These are phyloP conservation scores for Exutisphaerella laricina DNA, from an alignment of 2,329 filamentous ascomycete genomes.

Conservation along the genomic window DNA sequence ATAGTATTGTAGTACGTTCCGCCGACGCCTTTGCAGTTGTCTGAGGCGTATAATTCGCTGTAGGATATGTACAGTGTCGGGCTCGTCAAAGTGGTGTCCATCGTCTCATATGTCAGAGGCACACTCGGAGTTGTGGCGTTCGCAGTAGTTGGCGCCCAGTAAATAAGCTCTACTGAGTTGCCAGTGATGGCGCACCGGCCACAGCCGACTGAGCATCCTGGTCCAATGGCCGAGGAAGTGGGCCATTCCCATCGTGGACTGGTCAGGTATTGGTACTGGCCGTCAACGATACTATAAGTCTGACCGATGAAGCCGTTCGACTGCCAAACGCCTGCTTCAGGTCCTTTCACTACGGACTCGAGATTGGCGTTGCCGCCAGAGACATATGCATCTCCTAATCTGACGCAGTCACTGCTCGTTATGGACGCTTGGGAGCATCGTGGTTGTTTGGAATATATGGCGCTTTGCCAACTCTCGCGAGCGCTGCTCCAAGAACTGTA, in stretches of 20 bases:
- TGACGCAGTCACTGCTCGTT: no score
- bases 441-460: no score
- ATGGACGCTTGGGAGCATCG: no score
- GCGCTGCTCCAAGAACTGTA: no score
- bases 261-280: no score
- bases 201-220: constrained; percentile 18
- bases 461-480: no score
- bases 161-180: constrained; percentile 18
- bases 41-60: constrained; percentile 17
- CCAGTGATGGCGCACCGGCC: constrained; percentile 21
- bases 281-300: no score
- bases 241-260: constrained; percentile 17
- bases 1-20: constrained; percentile 14
- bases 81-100: constrained; percentile 21
- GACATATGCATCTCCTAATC: no score
- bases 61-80: constrained; percentile 25
- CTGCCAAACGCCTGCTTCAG: no score
- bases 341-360: no score
- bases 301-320: no score
- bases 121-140: constrained; percentile 4
- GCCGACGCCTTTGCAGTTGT: constrained; percentile 18
- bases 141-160: constrained; percentile 13
- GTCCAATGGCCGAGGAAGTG: constrained; percentile 11
- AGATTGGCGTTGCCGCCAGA: no score
- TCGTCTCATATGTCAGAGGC: constrained; percentile 11